Base-by-base conservation (phyloP, 352 stramenopile genomes). In the Pythium scleroteichum region DNA sequence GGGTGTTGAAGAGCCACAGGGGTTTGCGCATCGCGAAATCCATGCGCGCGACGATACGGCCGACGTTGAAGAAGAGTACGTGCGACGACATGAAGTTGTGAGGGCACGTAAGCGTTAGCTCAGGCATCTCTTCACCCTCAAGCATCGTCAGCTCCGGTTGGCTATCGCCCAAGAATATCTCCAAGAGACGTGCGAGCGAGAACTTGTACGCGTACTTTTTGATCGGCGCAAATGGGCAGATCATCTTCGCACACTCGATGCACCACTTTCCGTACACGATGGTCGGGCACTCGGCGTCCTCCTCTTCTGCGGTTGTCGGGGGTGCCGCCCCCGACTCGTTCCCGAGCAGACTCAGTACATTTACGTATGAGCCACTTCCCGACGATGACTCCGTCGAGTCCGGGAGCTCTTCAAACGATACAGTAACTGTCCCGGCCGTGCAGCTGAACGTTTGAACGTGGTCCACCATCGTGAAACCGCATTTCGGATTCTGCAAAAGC, bases 251-350 rank as follows among this genome's bases (percentile, higher is more conserved):
- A 76, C 97, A 99, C 38, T 96, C 84, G n/a, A 76, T 93, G 67
- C 96, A 99, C 75, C 97, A 98, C n/a, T 94, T 97, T 92, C 94
- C 98, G 58, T 97, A 98, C n/a, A 93, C 86, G 57, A 99, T 97
- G 6, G 76, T 69, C 4, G 85, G 81, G 40, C 46, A 65, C 0
- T 66, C 22, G 0, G 38, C 5, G 2, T 51, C 45, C n/a, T 59
- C 46, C 23, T 60, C 44, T 3, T 44, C 50, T 16, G 23, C 50
- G 5, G 24, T 57, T 6, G 23, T 53, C 22, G n/a, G 35, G 1
- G 46, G 19, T 8, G 29, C 32, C 10, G n/a, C 19, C 2, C 26
- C 29, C 27, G 41, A 22, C 29, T 46, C 29, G 8, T 47, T 47
- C 26, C 33, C 44, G 27, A 85, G 70, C 53, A 82, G 69, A 17